A percentile compares a stretch with the other conserved stretches of the same genome.
phyloP scores from a whole-genome alignment of 2,329 filamentous ascomycete species.

The Sarocladium brachiariae region DNA sequence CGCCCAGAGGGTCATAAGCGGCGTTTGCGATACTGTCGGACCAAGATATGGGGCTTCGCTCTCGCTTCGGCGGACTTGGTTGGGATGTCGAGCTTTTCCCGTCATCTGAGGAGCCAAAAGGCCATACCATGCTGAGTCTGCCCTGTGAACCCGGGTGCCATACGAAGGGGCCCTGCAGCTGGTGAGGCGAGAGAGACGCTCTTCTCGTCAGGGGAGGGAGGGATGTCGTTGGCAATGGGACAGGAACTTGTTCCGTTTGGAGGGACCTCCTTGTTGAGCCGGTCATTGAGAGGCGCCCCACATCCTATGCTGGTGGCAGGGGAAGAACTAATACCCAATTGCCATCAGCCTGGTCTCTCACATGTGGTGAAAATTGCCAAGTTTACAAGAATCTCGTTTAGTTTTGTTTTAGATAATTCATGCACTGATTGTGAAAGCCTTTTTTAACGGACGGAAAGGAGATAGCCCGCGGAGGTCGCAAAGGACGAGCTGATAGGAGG shows the following conservation, averaged over 20 bases:
- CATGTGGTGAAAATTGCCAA: too few relatives aligned
- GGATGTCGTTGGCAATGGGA: background rate
- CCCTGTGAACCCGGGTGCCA: background rate
- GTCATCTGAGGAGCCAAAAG: conserved; percentile 26
- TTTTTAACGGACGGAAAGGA: too few relatives aligned
- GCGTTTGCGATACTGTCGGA: conserved; percentile 25
- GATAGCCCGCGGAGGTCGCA: too few relatives aligned
- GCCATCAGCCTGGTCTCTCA: too few relatives aligned
- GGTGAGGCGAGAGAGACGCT: background rate
- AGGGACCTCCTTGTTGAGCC: too few relatives aligned
- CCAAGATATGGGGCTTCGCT: conserved; percentile 30
- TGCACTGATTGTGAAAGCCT: too few relatives aligned
- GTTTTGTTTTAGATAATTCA: too few relatives aligned
- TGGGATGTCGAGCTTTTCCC: conserved; percentile 15
- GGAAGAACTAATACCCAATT: too few relatives aligned
- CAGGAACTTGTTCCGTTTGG: background rate
- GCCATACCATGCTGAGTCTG: conserved; percentile 32
- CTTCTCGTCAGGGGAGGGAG: background rate
- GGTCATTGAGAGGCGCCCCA: too few relatives aligned
- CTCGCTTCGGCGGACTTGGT: background rate
- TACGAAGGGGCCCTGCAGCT: background rate
- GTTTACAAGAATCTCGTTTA: too few relatives aligned
- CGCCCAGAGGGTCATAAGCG: conserved; percentile 23
- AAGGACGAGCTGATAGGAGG: too few relatives aligned
- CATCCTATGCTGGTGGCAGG: too few relatives aligned